These are phyloP conservation scores for Bjerkandera adusta DNA, from an alignment of 1,284 basidiomycete species.

Conservation along the genomic window DNA sequence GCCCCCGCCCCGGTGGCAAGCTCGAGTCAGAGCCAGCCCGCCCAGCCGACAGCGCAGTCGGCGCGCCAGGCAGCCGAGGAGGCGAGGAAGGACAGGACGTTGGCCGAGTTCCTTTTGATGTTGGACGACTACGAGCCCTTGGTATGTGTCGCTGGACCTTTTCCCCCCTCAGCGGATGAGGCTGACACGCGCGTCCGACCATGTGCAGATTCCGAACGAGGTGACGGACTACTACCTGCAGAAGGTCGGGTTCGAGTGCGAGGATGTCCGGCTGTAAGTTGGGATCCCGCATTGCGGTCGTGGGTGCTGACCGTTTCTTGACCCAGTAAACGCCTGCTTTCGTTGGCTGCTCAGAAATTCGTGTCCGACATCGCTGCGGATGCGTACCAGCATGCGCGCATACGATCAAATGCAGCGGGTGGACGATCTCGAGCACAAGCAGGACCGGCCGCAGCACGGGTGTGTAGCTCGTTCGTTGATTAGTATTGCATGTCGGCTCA, in stretches of 20 bases:
- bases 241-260: constrained; percentile 93
- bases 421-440: constrained; percentile 63
- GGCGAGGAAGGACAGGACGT: constrained; percentile 82
- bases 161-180: background rate
- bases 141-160: constrained; percentile 45
- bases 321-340: constrained; percentile 86
- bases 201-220: constrained; percentile 96
- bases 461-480: constrained; percentile 28
- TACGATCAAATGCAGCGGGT: constrained; percentile 79
- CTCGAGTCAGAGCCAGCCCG: background rate
- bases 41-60: background rate
- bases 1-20: background rate
- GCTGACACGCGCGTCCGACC: too few species aligned
- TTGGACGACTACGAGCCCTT: constrained; percentile 96
- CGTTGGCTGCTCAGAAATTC: constrained; percentile 97
- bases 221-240: constrained; percentile 98
- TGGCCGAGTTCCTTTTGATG: constrained; percentile 95
- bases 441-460: constrained; percentile 63
- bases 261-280: constrained; percentile 86
- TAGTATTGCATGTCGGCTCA: background rate
- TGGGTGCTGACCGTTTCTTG: background rate
- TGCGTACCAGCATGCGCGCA: constrained; percentile 96
- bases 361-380: constrained; percentile 96
- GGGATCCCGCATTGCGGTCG: background rate
- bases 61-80: constrained; percentile 77